A percentile compares a stretch with the other conserved stretches of the same genome.
phyloP scores from a whole-genome alignment of 106 monocot genomes.

The Dioscorea dumetorum region DNA sequence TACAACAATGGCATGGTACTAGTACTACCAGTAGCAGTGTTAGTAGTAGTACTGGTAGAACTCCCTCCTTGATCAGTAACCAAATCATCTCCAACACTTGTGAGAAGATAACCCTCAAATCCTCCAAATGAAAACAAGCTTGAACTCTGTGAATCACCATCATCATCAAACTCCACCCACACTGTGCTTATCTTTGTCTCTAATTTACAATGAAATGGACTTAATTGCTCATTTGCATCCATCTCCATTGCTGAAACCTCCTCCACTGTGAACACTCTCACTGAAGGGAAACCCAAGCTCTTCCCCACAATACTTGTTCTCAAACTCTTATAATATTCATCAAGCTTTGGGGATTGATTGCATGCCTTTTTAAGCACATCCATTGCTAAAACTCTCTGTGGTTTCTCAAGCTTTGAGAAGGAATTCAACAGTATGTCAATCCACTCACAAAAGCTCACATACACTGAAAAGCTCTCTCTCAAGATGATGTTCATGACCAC shows the following conservation, averaged over 20 bases:
- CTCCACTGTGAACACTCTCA: constrained; percentile 33
- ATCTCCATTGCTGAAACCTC: constrained; percentile 23
- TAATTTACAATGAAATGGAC: constrained; percentile 35
- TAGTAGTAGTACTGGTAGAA: not conserved
- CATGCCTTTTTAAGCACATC: constrained; percentile 39
- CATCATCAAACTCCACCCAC: constrained; percentile 71
- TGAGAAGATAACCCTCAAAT: not conserved
- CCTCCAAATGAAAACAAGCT: not conserved
- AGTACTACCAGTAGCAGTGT: not conserved
- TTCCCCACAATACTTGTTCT: constrained; percentile 31
- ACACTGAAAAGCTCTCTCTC: constrained; percentile 71
- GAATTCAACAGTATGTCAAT: constrained; percentile 14
- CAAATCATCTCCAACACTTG: not conserved
- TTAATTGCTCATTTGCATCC: not conserved
- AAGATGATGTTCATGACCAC: constrained; percentile 41
- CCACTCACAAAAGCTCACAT: constrained; percentile 41
- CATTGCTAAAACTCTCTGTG: constrained; percentile 15
- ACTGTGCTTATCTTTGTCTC: constrained; percentile 72
- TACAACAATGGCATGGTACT: not conserved
- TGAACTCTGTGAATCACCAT: constrained; percentile 11
- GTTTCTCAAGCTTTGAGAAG: constrained; percentile 3
- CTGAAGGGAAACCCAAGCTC: constrained; percentile 51
- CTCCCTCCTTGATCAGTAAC: not conserved
- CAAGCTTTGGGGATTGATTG: constrained; percentile 26
- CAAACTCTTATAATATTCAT: constrained; percentile 55